Percentiles rank a stretch among this genome's conserved stretches.
Conservation (phyloP, 2,329 filamentous ascomycete species). For the Arthrobotrys pseudoclavata region DNA sequence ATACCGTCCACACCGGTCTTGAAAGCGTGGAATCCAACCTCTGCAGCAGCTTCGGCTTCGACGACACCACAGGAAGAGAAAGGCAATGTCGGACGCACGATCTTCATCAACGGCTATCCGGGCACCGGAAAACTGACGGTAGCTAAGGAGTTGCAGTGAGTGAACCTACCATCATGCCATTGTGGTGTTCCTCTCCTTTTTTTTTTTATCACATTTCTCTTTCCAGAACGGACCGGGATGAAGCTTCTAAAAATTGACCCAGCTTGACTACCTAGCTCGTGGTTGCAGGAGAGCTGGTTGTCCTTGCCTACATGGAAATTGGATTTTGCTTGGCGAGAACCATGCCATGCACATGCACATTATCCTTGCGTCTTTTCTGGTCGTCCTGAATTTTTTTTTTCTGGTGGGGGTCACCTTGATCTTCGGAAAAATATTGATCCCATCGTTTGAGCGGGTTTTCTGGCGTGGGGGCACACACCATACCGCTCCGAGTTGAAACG, state of each 20-base stretch:
- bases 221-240: slow-evolving; percentile 25
- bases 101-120: slow-evolving; percentile 65
- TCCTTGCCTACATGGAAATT: slow-evolving; percentile 30
- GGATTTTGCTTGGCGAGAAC: slow-evolving; percentile 49
- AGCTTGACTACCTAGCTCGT: slow-evolving; percentile 8
- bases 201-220: slow-evolving; percentile 1
- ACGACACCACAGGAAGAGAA: slow-evolving; percentile 33
- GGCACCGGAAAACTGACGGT: slow-evolving; percentile 65
- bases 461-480: slow-evolving; percentile 42
- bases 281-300: slow-evolving; percentile 15
- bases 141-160: slow-evolving; percentile 63
- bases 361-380: slow-evolving; percentile 23
- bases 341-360: slow-evolving; percentile 22
- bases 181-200: slow-evolving; percentile 32
- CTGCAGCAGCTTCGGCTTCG: slow-evolving; percentile 19
- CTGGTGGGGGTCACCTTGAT: slow-evolving; percentile 20
- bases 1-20: slow-evolving; percentile 56
- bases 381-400: slow-evolving; percentile 14
- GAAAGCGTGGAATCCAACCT: slow-evolving; percentile 52
- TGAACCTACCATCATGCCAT: slow-evolving; percentile 44
- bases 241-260: slow-evolving; percentile 49
- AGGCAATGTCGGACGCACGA: slow-evolving; percentile 48
- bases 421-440: slow-evolving; percentile 59
- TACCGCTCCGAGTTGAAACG: neutral
- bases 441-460: slow-evolving; percentile 14